Evolutionary conservation across 352 stramenopile species (phyloP), one percentile per base, ranked within the genome.

Genomic region (Phytophthora pseudosyringae): DNA sequence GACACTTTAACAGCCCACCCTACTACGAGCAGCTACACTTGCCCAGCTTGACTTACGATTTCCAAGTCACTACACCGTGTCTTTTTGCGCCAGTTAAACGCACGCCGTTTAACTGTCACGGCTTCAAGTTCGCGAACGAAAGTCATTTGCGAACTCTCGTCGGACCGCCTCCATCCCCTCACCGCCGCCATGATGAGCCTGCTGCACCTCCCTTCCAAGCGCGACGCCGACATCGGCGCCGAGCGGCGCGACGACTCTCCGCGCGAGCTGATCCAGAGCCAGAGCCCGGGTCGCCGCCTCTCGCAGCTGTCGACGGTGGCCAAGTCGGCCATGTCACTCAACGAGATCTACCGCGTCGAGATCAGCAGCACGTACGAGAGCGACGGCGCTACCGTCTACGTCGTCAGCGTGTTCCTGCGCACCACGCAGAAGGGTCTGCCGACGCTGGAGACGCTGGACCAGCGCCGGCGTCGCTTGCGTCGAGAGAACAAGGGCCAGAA

Each of bases 311-410:
- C 80, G 16, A 78, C 63, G 51, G 75, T 59, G 29, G 72, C 75
- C 40, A 85, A 76, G 46, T 78, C 65, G 35, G 75, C 81, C 9
- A 62, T 88, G 59, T 55, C 71, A 33, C 74, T 91, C 43, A 89
- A 91, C 68, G 79, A 89, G 60, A 79, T 91, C 57, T 70, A 85
- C 41, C 69, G 63, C 49, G 59, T 91, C 16, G 63, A 80, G 35
- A 76, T 91, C 43, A 56, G 41, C 40, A 50, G 51, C 18, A 68
- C 73, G 11, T 78, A 74, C 68, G 65, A 71, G 16, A 39, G 13
- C 21, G 70, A 87, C 39, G 68, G 64, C 50, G 69, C 68, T 29
- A 83, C 71, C 3, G 57, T 89, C 26, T 91, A 88, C 63, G 76
- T 83, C 26, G 44, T 89, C 26, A 65, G 80, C 47, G 63, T 91